These are phyloP conservation scores for Barnettozyma populi DNA, from an alignment of 805 yeast genomes.

Conservation along the genomic window DNA sequence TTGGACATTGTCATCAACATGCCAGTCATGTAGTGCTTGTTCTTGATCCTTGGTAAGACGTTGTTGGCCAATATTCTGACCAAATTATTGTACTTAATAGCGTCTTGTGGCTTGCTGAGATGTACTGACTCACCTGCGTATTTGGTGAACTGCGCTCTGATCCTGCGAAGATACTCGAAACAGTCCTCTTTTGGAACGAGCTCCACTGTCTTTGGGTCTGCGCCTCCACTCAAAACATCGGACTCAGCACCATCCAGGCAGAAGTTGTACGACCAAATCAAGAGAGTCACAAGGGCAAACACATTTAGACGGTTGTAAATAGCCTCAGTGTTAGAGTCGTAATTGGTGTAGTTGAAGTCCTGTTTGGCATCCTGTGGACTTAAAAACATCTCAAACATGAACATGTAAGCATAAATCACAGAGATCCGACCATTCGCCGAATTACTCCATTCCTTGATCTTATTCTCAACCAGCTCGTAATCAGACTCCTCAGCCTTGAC, in stretches of 20 bases:
- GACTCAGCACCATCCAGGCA: conserved; percentile 43
- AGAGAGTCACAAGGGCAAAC: conserved; percentile 27
- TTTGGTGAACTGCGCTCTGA: conserved; percentile 37
- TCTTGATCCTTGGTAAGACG: conserved; percentile 32
- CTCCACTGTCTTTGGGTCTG: conserved; percentile 13
- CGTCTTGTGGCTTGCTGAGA: conserved; percentile 29
- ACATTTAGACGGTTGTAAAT: conserved; percentile 35
- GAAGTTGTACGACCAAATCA: conserved; percentile 50
- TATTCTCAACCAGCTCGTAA: conserved; percentile 40
- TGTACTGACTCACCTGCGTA: conserved; percentile 28
- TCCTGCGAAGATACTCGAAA: conserved; percentile 42
- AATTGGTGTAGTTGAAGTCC: conserved; percentile 36
- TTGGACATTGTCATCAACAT: conserved; percentile 41
- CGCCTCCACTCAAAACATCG: conserved; percentile 23
- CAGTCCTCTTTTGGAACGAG: conserved; percentile 42
- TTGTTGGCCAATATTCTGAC: conserved; percentile 37
- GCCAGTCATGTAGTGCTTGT: conserved; percentile 50
- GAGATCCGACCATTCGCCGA: conserved; percentile 45
- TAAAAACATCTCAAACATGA: conserved; percentile 57
- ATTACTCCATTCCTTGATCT: conserved; percentile 49
- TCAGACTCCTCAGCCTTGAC: conserved; percentile 51
- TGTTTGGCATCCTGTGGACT: conserved; percentile 42
- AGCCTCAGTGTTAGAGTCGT: conserved; percentile 49
- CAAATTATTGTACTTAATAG: conserved; percentile 35
- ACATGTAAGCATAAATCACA: conserved; percentile 55